These are phyloP conservation scores for Hippophae tibetana DNA, from an alignment of 306 rosid species.

Conservation along the genomic window DNA sequence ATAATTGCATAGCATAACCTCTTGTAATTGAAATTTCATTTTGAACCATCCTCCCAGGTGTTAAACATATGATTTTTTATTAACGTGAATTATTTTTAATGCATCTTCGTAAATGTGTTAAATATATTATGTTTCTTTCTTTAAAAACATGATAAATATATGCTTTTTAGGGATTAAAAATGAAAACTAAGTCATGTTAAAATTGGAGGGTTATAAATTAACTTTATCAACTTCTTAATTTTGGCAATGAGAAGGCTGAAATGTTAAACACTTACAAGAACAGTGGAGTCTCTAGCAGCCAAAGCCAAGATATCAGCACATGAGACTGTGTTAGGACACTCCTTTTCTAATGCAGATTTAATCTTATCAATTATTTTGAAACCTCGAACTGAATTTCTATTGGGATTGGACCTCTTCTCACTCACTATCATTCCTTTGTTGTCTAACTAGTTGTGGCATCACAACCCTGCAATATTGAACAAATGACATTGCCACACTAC, in stretches of 20 bases:
- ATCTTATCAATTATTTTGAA: conserved; percentile 74
- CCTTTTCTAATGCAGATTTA: conserved; percentile 58
- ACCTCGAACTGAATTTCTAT: conserved; percentile 65
- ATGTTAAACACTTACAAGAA: conserved; percentile 36
- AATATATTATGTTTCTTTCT: too few relatives aligned
- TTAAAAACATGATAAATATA: too few relatives aligned
- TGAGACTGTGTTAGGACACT: conserved; percentile 70
- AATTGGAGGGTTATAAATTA: neutral
- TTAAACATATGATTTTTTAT: too few relatives aligned
- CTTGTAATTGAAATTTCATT: too few relatives aligned
- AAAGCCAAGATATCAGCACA: conserved; percentile 85
- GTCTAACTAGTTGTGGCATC: conserved; percentile 77
- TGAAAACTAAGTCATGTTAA: too few relatives aligned
- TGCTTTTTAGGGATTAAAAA: too few relatives aligned
- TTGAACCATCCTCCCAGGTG: too few relatives aligned
- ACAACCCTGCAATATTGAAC: conserved; percentile 56
- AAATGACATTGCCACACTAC: too few relatives aligned
- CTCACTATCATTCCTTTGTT: conserved; percentile 42
- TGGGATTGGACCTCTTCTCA: conserved; percentile 73
- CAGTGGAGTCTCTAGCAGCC: conserved; percentile 85
- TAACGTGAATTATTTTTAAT: too few relatives aligned
- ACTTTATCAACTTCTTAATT: too few relatives aligned
- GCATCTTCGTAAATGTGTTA: too few relatives aligned
- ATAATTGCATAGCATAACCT: too few relatives aligned
- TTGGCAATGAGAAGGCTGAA: neutral